Evolutionary conservation across 2,329 filamentous ascomycete genomes (phyloP).

Genomic region (Trichoderma atrobrunneum): DNA sequence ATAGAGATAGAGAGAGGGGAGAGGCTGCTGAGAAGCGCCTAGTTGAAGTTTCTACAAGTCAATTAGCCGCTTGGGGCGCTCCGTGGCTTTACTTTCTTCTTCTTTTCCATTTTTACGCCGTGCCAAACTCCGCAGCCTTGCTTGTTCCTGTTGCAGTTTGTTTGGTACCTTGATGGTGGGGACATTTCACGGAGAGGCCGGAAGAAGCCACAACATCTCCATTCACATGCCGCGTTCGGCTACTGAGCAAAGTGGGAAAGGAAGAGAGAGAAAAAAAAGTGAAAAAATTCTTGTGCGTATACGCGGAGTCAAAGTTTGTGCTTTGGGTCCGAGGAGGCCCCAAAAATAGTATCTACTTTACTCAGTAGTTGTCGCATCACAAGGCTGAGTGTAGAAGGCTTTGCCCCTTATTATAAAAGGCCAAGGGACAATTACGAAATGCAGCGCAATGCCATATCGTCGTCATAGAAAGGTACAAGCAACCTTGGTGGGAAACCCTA

Average conservation of each 20-base stretch:
- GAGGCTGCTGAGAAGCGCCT: not conserved
- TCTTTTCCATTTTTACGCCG: not conserved
- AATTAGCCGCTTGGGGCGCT: not conserved
- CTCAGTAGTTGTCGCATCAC: not conserved
- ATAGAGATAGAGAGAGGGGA: not conserved
- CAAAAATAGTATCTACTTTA: not conserved
- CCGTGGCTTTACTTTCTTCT: not conserved
- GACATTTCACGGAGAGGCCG: constrained; percentile 10
- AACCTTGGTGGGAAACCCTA: not conserved
- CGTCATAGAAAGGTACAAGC: not conserved
- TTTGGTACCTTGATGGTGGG: not conserved
- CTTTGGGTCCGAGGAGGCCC: not conserved
- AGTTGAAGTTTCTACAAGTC: not conserved
- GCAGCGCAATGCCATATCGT: not conserved
- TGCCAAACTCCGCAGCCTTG: not conserved
- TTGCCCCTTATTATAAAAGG: not conserved
- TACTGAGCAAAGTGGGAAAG: not conserved
- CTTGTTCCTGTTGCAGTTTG: not conserved
- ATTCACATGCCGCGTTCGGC: constrained; percentile 9
- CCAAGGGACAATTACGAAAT: not conserved
- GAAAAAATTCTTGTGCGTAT: not conserved
- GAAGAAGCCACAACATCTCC: not conserved
- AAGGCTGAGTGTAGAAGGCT: not conserved
- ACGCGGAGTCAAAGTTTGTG: not conserved
- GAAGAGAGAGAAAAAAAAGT: not conserved